A percentile compares a stretch with the other conserved stretches of the same genome.
These are phyloP conservation scores for Lepiota brunneoincarnata DNA, from an alignment of 768 basidiomycete species.

Conservation along the genomic window DNA sequence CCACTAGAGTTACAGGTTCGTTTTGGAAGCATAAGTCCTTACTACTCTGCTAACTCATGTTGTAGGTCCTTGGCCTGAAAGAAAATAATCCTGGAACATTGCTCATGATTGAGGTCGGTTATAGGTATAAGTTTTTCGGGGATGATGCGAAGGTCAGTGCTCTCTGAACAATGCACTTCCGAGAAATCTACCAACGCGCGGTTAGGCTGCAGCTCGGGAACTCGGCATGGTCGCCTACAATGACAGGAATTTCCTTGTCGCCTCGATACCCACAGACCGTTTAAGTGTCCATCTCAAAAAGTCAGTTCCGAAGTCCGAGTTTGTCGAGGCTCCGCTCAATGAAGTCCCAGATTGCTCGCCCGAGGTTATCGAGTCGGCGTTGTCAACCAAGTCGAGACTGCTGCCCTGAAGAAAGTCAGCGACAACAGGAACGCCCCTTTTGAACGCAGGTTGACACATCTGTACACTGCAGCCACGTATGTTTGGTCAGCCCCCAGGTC, in stretches of 20 bases:
- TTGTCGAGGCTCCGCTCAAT: background rate
- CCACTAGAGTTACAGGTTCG: constrained; percentile 70
- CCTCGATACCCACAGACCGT: constrained; percentile 70
- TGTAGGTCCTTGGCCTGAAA: constrained; percentile 57
- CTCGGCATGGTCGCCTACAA: constrained; percentile 75
- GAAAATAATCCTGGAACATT: constrained; percentile 60
- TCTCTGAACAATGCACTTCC: background rate
- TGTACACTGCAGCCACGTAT: constrained; percentile 88
- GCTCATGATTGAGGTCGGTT: constrained; percentile 81
- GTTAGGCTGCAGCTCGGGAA: constrained; percentile 68
- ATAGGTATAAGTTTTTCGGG: constrained; percentile 81
- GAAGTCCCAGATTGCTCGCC: constrained; percentile 53
- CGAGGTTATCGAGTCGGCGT: constrained; percentile 83
- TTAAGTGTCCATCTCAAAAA: constrained; percentile 74
- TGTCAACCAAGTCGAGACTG: constrained; percentile 81
- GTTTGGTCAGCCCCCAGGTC: constrained; percentile 24
- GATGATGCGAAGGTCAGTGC: constrained; percentile 71
- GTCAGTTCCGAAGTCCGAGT: constrained; percentile 32
- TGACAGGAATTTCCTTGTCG: constrained; percentile 71
- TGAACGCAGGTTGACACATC: constrained; percentile 66
- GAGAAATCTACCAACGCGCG: background rate
- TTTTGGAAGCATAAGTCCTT: background rate
- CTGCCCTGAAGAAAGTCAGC: constrained; percentile 82
- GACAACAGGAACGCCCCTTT: constrained; percentile 76
- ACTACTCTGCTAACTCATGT: background rate